Evolutionary conservation across 1,284 basidiomycete genomes (phyloP).

Genomic region (Ceratobasidium papillatum): DNA sequence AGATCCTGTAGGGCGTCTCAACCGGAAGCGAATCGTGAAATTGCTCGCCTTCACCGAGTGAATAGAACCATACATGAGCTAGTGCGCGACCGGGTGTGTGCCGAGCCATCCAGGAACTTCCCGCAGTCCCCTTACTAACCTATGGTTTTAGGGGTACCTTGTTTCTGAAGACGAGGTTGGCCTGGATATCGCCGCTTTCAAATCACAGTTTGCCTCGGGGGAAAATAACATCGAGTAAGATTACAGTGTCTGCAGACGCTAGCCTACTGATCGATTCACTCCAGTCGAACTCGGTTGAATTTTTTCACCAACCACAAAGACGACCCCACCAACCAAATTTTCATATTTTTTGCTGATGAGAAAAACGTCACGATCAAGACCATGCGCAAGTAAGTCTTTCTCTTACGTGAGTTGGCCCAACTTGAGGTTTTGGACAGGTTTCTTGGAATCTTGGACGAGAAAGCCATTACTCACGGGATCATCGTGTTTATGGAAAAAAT

Average conservation of each 20-base stretch:
- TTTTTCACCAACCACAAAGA: conserved; percentile 82
- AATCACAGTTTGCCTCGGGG: conserved; percentile 68
- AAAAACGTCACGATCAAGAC: conserved; percentile 93
- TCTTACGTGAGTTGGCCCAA: background rate
- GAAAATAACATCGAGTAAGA: conserved; percentile 71
- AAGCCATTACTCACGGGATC: conserved; percentile 89
- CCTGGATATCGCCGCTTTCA: conserved; percentile 83
- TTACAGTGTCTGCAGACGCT: background rate
- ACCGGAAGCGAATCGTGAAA: conserved; percentile 42
- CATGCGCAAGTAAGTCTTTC: conserved; percentile 84
- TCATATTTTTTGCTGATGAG: conserved; percentile 94
- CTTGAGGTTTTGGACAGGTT: conserved; percentile 63
- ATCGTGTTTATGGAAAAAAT: conserved; percentile 97
- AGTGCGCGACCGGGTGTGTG: conserved; percentile 84
- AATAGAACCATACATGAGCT: conserved; percentile 97
- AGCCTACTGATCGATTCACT: conserved; percentile 35
- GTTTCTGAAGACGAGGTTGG: conserved; percentile 91
- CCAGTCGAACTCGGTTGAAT: conserved; percentile 85
- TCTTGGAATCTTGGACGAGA: conserved; percentile 86
- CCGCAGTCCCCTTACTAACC: background rate
- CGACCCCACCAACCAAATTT: conserved; percentile 83
- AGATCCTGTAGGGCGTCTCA: conserved; percentile 20
- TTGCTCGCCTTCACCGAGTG: conserved; percentile 90
- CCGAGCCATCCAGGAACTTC: background rate
- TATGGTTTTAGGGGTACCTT: conserved; percentile 74